Evolutionary conservation across 306 rosid genomes (phyloP).

Genomic region (Gillenia trifoliata): DNA sequence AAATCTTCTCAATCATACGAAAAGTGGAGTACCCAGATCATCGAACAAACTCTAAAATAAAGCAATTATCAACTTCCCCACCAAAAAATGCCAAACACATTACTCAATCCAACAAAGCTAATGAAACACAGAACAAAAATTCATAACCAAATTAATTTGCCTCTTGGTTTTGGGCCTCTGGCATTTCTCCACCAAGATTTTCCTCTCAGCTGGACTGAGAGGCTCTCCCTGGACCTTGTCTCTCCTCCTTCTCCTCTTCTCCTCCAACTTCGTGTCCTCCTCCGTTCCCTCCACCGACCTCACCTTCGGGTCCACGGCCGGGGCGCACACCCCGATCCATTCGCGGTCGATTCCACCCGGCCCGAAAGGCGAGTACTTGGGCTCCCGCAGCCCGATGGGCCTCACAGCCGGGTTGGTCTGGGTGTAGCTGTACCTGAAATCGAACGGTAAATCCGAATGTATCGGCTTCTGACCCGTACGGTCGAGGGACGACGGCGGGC

Average conservation of each 20-base stretch:
- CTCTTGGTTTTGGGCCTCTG: slow-evolving; percentile 58
- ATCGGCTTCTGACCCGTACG: slow-evolving; percentile 45
- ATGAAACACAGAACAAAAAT: neutral
- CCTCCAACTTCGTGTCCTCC: slow-evolving; percentile 60
- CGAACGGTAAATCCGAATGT: slow-evolving; percentile 64
- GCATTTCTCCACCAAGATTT: slow-evolving; percentile 53
- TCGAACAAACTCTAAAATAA: neutral
- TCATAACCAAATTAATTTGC: slow-evolving; percentile 76
- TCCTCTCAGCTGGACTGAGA: slow-evolving; percentile 60
- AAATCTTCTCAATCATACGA: neutral
- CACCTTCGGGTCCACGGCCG: slow-evolving; percentile 68
- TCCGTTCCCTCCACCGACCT: slow-evolving; percentile 43
- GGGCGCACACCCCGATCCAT: slow-evolving; percentile 94
- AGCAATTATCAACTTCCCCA: neutral
- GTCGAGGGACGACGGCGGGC: slow-evolving; percentile 75
- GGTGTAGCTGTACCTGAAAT: slow-evolving; percentile 81
- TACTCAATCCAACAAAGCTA: neutral
- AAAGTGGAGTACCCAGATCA: neutral
- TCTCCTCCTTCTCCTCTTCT: slow-evolving; percentile 51
- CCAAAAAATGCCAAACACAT: too few relatives aligned
- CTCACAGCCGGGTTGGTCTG: slow-evolving; percentile 65
- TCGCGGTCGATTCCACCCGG: slow-evolving; percentile 60
- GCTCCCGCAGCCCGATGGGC: slow-evolving; percentile 80
- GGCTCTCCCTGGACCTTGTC: slow-evolving; percentile 61
- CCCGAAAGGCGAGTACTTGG: slow-evolving; percentile 92